Base-by-base conservation (phyloP, 176 grass and related monocot genomes). In the Calamus simplicifolius region DNA sequence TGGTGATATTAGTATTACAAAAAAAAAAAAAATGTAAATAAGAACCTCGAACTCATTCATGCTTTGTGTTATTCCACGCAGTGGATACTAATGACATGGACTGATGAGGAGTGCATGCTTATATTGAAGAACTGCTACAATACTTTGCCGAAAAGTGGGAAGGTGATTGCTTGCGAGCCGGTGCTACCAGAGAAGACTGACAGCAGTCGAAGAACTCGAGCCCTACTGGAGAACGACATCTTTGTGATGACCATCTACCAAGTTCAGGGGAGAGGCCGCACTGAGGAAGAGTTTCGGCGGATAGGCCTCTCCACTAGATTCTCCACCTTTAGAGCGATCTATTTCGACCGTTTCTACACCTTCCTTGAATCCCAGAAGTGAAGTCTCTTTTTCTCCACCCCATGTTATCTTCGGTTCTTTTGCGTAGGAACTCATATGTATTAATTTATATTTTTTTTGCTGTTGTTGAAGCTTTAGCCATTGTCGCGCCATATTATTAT, bases 1-100 rank as follows among this genome's bases (percentile, higher is more conserved):
- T n/a, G n/a, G n/a, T n/a, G n/a, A n/a, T n/a, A n/a, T n/a, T n/a
- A n/a, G n/a, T n/a, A n/a, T n/a, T n/a, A n/a, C n/a, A n/a, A n/a
- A n/a, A n/a, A n/a, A n/a, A n/a, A n/a, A n/a, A n/a, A n/a, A n/a
- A n/a, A n/a, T n/a, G n/a, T 31, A 6, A 31, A 31, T 31, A 1
- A 6, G 29, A 31, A 6, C 4, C 30, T 35, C 7, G 30, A 35
- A 35, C 7, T 7, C 5, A 35, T 35, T 4, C 30, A 6, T 35
- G 30, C 10, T 56, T 54, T 13, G 5, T 28, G 1, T 16, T 60
- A 16, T 64, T 10, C 49, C 18, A 30, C 48, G 30, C 72, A 89
- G 91, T 96, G 91, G 86, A 55, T 96, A 15, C 77, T 96, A 8
- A 87, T 79, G 19, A 96, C 91, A n/a, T 96, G 83, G 83, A 85